Conservation (phyloP, 768 basidiomycete species). For the Pleurotus cornucopiae region DNA sequence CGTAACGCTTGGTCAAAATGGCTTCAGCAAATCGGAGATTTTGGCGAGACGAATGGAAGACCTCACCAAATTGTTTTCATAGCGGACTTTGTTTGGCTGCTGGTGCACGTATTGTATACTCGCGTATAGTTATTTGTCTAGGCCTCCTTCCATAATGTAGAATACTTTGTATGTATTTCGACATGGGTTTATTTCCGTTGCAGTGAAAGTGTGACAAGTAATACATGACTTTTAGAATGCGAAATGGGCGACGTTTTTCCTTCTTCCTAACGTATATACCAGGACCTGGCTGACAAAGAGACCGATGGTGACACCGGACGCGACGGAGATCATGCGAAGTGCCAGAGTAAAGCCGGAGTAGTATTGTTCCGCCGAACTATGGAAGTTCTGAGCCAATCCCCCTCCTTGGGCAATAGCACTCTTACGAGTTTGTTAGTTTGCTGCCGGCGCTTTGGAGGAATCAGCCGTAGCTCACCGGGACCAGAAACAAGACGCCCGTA, state of each 20-base stretch:
- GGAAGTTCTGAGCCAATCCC: conserved; percentile 58
- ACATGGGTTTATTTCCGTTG: background rate
- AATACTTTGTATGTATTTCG: conserved; percentile 4
- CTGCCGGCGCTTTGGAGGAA: background rate
- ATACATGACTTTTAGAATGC: conserved; percentile 46
- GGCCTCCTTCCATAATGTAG: background rate
- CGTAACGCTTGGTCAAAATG: conserved; percentile 81
- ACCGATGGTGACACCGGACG: conserved; percentile 82
- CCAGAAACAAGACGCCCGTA: conserved; percentile 88
- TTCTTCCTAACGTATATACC: conserved; percentile 72
- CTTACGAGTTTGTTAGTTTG: conserved; percentile 25
- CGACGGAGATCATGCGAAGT: conserved; percentile 78
- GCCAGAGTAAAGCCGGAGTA: conserved; percentile 78
- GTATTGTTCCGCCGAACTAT: conserved; percentile 62
- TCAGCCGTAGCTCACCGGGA: conserved; percentile 56
- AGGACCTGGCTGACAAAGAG: conserved; percentile 77
- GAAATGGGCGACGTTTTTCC: conserved; percentile 71
- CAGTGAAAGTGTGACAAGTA: background rate
- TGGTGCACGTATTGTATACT: background rate
- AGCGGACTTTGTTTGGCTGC: conserved; percentile 15
- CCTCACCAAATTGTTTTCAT: conserved; percentile 69
- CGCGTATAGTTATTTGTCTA: background rate
- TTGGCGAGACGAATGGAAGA: conserved; percentile 87
- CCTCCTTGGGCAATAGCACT: conserved; percentile 76
- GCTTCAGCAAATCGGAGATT: conserved; percentile 82